Conservation (phyloP, 163 green algal genomes). For the Chlamydomonas reinhardtii region DNA sequence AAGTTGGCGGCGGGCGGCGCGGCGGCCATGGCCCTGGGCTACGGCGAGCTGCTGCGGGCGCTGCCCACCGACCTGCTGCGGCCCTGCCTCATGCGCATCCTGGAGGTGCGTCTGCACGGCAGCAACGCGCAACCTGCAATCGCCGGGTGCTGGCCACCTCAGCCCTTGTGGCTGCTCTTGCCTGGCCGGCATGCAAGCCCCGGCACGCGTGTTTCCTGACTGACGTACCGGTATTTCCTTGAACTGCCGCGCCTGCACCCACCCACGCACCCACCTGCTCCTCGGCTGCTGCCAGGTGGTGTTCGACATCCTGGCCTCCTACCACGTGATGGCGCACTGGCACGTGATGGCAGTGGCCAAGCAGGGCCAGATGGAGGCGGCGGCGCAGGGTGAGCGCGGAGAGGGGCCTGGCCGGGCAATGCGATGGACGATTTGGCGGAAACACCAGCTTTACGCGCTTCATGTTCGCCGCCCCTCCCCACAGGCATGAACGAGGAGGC, state of each 20-base stretch:
- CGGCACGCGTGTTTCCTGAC: no score
- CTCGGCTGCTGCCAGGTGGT: constrained; percentile 3
- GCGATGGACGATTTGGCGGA: no score
- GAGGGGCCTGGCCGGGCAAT: no score
- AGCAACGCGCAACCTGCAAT: no score
- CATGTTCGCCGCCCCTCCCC: not conserved
- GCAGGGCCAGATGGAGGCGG: constrained; percentile 45
- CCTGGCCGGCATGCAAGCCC: no score
- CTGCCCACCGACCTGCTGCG: constrained; percentile 80
- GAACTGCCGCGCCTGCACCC: no score
- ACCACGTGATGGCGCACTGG: constrained; percentile 63
- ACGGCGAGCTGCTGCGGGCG: constrained; percentile 69
- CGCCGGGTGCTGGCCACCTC: no score
- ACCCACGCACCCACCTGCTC: no score
- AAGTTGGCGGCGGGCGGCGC: constrained; percentile 39
- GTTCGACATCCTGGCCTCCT: constrained; percentile 59
- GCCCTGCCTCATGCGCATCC: constrained; percentile 73
- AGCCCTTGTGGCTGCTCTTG: no score
- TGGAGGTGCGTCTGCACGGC: constrained; percentile 44
- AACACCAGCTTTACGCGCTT: no score
- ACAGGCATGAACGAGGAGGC: constrained; percentile 27
- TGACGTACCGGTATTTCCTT: no score
- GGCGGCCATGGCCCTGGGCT: constrained; percentile 47
- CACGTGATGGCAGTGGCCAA: constrained; percentile 54
- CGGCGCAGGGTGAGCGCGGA: constrained; percentile 20